A percentile compares a stretch with the other conserved stretches of the same genome.
Conservation (phyloP, 768 basidiomycete genomes). For the Gyrodon lividus region DNA sequence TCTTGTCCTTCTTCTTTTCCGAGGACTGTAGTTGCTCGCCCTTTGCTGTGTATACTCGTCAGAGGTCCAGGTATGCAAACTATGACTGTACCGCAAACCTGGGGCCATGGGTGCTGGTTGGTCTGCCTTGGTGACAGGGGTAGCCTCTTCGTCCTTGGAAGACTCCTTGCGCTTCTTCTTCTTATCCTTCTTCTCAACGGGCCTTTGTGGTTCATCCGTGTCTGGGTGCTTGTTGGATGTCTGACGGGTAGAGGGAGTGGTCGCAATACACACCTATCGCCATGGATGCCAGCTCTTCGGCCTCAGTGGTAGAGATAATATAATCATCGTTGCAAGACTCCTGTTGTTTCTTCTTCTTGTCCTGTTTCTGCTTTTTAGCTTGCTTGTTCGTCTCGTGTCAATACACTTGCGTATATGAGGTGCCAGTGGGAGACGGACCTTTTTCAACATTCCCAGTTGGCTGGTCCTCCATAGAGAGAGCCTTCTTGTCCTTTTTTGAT, state of each 20-base stretch:
- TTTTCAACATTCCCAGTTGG: constrained; percentile 15
- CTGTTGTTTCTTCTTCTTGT: constrained; percentile 43
- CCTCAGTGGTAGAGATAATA: constrained; percentile 9
- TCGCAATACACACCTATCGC: too few species aligned
- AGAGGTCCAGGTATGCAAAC: neutral
- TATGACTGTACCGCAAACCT: constrained; percentile 2
- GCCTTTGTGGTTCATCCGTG: too few species aligned
- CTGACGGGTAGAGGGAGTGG: too few species aligned
- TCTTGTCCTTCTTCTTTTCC: constrained; percentile 8
- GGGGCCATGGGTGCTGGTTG: constrained; percentile 8
- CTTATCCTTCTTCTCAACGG: constrained; percentile 35
- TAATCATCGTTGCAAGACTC: constrained; percentile 30
- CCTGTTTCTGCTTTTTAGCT: constrained; percentile 34
- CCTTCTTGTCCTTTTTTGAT: constrained; percentile 21
- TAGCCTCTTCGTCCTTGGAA: neutral
- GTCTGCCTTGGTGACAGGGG: neutral
- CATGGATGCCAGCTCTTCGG: neutral
- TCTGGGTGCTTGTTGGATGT: too few species aligned
- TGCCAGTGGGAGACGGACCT: constrained; percentile 17
- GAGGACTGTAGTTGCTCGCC: constrained; percentile 5
- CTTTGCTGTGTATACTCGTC: constrained; percentile 14
- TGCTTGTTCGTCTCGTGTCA: constrained; percentile 12
- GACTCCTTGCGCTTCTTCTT: constrained; percentile 35
- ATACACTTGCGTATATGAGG: neutral
- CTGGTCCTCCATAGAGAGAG: neutral